Conservation (phyloP, 2,329 filamentous ascomycete genomes). For the Ceratocystis cubensis region DNA sequence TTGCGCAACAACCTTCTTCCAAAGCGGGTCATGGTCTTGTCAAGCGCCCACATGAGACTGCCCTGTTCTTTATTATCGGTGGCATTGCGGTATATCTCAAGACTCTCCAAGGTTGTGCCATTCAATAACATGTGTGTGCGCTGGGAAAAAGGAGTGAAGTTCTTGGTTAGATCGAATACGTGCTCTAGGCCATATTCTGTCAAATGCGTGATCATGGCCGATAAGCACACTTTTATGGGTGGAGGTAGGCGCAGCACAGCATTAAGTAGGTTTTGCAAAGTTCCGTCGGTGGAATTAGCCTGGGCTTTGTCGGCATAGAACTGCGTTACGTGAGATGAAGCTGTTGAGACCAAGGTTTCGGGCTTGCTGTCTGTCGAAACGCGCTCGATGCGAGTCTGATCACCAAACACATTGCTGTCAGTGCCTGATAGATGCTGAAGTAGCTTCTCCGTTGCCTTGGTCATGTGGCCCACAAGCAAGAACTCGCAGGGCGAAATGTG, state of each 20-base stretch:
- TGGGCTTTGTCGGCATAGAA: conserved; percentile 89
- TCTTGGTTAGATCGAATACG: conserved; percentile 90
- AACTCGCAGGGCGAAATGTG: conserved; percentile 96
- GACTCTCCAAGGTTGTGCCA: conserved; percentile 82
- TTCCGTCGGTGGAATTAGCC: conserved; percentile 34
- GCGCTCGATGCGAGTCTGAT: conserved; percentile 74
- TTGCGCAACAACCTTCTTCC: conserved; percentile 79
- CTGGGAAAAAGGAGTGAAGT: conserved; percentile 91
- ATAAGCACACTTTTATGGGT: conserved; percentile 78
- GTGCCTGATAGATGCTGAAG: conserved; percentile 80
- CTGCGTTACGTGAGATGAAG: conserved; percentile 74
- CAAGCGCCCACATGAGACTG: conserved; percentile 88
- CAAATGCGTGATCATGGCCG: conserved; percentile 89
- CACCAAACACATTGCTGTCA: conserved; percentile 83
- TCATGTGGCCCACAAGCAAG: conserved; percentile 79
- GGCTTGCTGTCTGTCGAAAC: conserved; percentile 30
- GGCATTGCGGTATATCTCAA: conserved; percentile 92
- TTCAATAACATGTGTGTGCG: conserved; percentile 92
- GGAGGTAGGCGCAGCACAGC: conserved; percentile 78
- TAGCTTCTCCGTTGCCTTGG: conserved; percentile 83
- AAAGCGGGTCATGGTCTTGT: conserved; percentile 82
- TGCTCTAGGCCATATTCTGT: conserved; percentile 87
- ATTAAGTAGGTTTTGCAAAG: conserved; percentile 58
- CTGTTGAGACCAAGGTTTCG: background rate
- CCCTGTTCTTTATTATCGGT: conserved; percentile 77